Evolutionary conservation across 345 rosid genomes (phyloP).

Genomic region (Murraya paniculata): DNA sequence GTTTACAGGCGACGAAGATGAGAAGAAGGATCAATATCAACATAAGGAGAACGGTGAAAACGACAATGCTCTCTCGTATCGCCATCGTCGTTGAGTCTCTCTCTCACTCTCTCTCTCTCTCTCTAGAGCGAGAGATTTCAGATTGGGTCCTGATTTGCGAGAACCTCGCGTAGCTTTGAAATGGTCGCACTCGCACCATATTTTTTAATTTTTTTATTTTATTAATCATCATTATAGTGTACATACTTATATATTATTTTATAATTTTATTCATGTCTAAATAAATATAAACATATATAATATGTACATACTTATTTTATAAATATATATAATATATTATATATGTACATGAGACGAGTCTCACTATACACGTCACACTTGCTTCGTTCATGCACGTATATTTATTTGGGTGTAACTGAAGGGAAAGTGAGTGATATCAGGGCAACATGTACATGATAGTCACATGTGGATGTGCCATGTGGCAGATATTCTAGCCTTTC

Average conservation of each 20-base stretch:
- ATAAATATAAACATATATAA: not conserved
- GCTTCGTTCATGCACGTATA: slow-evolving; percentile 3
- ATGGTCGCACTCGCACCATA: slow-evolving; percentile 43
- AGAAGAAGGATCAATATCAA: slow-evolving; percentile 61
- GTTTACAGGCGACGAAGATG: slow-evolving; percentile 73
- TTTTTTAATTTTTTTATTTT: not conserved
- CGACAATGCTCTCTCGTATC: slow-evolving; percentile 46
- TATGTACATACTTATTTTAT: too few relatives aligned
- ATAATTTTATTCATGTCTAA: not conserved
- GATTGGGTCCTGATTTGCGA: slow-evolving; percentile 50
- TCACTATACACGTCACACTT: not conserved
- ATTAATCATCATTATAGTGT: not conserved
- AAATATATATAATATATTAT: not conserved
- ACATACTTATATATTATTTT: not conserved
- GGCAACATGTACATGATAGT: not conserved
- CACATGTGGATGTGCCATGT: too few relatives aligned
- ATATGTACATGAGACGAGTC: not conserved
- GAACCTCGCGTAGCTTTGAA: slow-evolving; percentile 67
- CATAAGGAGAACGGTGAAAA: slow-evolving; percentile 51
- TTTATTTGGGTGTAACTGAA: not conserved
- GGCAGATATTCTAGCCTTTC: not conserved
- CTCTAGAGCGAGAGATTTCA: slow-evolving; percentile 30
- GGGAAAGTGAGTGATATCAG: not conserved
- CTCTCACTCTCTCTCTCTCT: slow-evolving; percentile 23
- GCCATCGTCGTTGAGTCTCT: slow-evolving; percentile 51